Percentiles rank a stretch among this genome's conserved stretches.
phyloP scores from a whole-genome alignment of 352 stramenopile species.

The Pelagophyceae sp. region DNA sequence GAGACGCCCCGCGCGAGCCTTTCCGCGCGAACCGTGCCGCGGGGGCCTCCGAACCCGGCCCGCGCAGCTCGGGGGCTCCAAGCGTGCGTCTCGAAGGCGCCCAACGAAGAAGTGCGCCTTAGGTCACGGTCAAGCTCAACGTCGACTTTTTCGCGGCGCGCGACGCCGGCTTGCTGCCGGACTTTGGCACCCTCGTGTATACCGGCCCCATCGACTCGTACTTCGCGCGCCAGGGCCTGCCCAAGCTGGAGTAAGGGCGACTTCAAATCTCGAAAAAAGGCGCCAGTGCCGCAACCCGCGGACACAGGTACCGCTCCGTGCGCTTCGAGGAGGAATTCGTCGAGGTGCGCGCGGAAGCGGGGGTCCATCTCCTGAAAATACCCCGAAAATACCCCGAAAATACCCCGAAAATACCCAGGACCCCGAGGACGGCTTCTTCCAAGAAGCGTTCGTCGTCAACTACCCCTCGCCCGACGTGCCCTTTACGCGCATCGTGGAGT shows the following conservation, averaged over 20 bases:
- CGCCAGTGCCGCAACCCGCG: no score
- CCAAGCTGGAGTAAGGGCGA: conserved; percentile 57
- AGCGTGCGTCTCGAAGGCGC: no score
- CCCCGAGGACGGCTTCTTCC: conserved; percentile 13
- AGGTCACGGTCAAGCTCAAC: conserved; percentile 20
- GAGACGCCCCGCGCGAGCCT: no score
- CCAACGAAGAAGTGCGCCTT: no score
- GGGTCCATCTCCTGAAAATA: no score
- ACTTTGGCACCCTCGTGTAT: conserved; percentile 34
- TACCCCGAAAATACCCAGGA: no score
- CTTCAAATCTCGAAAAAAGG: no score
- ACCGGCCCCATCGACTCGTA: conserved; percentile 54
- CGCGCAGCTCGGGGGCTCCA: no score
- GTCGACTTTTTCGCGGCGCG: conserved; percentile 50
- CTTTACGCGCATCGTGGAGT: conserved; percentile 55
- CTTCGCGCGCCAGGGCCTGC: conserved; percentile 41
- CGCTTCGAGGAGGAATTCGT: conserved; percentile 24
- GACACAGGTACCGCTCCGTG: conserved; percentile 13
- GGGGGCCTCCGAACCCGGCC: no score
- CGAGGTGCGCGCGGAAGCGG: no score
- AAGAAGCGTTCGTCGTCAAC: conserved; percentile 38
- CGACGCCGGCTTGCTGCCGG: conserved; percentile 18
- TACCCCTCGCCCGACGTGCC: conserved; percentile 40
- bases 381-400: no score
- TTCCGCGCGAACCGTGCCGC: no score